Percentiles rank a stretch among this genome's conserved stretches.
Conservation (phyloP, 805 yeast genomes). For the Zygotorulaspora florentina region DNA sequence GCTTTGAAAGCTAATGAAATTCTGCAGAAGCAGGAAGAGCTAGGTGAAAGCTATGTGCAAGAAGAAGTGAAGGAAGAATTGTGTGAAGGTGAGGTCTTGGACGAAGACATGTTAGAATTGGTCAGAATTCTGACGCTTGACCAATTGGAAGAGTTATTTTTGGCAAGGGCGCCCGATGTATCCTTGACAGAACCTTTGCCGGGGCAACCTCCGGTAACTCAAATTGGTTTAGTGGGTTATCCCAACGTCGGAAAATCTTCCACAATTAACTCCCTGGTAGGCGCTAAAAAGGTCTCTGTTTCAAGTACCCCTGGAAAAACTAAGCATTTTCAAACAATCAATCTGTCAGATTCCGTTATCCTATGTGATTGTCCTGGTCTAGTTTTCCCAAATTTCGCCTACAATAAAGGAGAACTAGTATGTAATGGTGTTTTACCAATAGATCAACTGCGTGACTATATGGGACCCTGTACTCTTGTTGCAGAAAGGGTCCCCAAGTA, state of each 20-base stretch:
- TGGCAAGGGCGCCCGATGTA: constrained; percentile 66
- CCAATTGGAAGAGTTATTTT: constrained; percentile 77
- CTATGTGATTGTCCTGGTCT: constrained; percentile 99
- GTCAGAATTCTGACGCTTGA: constrained; percentile 74
- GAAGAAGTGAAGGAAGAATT: constrained; percentile 31
- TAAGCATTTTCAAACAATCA: constrained; percentile 95
- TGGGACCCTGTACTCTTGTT: constrained; percentile 83
- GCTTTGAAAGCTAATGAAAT: constrained; percentile 80
- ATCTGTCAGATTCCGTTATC: constrained; percentile 73
- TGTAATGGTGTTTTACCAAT: constrained; percentile 98
- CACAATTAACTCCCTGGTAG: constrained; percentile 95
- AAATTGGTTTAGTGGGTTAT: constrained; percentile 95
- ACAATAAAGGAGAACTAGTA: constrained; percentile 92
- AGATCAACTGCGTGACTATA: constrained; percentile 89
- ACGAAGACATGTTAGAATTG: constrained; percentile 40
- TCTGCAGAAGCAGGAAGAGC: constrained; percentile 55
- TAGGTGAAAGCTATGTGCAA: constrained; percentile 31
- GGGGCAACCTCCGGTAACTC: constrained; percentile 61
- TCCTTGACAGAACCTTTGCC: constrained; percentile 50
- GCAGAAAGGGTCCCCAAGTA: constrained; percentile 85
- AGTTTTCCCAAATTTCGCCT: constrained; percentile 96
- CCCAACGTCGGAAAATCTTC: constrained; percentile 97
- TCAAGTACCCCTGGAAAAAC: constrained; percentile 99
- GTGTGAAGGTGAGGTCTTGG: constrained; percentile 34
- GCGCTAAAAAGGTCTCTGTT: constrained; percentile 96